Percentiles rank a stretch among this genome's conserved stretches.
Conservation (phyloP, 257 asterid genomes). For the Lantana camara region DNA sequence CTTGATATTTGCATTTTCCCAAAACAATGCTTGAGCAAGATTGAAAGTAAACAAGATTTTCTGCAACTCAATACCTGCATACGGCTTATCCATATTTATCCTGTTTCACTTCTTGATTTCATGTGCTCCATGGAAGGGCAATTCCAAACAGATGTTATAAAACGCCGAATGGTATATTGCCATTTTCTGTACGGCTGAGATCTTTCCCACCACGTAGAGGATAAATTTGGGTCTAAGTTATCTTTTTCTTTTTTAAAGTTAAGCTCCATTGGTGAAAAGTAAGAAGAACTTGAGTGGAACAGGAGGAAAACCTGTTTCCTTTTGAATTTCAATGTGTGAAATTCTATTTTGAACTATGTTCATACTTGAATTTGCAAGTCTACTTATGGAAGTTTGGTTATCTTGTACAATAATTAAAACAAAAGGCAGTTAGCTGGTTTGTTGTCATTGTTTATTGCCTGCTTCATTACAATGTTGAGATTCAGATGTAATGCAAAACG, state of each 20-base stretch:
- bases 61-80: neutral
- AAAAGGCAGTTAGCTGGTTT: neutral
- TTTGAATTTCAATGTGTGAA: neutral
- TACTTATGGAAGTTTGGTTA: neutral
- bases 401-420: conserved; percentile 16
- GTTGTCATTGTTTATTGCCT: neutral
- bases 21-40: neutral
- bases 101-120: no score
- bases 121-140: no score
- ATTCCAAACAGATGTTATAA: no score
- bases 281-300: no score
- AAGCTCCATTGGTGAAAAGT: neutral
- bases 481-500: no score
- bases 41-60: no score
- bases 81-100: neutral
- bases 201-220: no score
- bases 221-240: no score
- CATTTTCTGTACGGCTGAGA: no score
- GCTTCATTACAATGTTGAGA: no score
- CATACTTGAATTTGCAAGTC: neutral
- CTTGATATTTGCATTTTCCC: neutral
- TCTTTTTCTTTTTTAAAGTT: neutral
- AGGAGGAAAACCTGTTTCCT: neutral
- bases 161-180: no score
- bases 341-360: neutral